Evolutionary conservation across 2,329 filamentous ascomycete genomes (phyloP), one percentile per base, ranked within the genome.

Genomic region (Sordariomycetes sp.): DNA sequence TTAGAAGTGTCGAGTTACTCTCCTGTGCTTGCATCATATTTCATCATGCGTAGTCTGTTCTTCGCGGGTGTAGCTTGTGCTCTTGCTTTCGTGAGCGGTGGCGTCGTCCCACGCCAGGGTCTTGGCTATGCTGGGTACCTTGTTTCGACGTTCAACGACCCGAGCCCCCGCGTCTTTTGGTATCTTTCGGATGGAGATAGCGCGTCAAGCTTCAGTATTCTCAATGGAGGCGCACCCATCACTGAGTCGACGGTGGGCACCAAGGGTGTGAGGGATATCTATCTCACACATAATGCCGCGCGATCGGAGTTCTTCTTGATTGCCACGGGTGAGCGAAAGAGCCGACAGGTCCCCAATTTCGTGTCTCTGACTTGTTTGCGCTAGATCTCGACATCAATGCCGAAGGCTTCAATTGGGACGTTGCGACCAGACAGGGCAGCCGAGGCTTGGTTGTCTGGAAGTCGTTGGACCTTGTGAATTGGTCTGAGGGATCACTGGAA

Each of bases 361-460:
- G n/a, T n/a, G n/a, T n/a, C n/a, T n/a, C n/a, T n/a, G n/a, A n/a
- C n/a, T n/a, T n/a, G n/a, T n/a, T n/a, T n/a, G n/a, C n/a, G n/a
- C n/a, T 17, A 58, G 56, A 59, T 24, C 45, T 60, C 10, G 55
- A 59, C 23, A 57, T 60, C 8, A 53, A 53, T 7, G 50, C 44
- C 0, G 24, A 43, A 1, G 55, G 48, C 0, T 60, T 60, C 37
- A 52, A 46, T 4, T 60, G 56, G 57, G 54, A 60, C 34, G 29
- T 34, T 27, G 55, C 53, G 1, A 58, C 54, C 1, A 48, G 57
- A 12, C 45, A 48, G 1, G 55, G 57, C 8, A 59, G 56, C 32
- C 52, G 49, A 0, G 52, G 54, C 1, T 44, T 61, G 20, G 53
- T 60, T 7, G 44, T 61, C 4, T 61, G 57, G 57, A 54, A 47